Base-by-base conservation (phyloP, 2,329 filamentous ascomycete genomes). In the Huntiella bhutanensis region DNA sequence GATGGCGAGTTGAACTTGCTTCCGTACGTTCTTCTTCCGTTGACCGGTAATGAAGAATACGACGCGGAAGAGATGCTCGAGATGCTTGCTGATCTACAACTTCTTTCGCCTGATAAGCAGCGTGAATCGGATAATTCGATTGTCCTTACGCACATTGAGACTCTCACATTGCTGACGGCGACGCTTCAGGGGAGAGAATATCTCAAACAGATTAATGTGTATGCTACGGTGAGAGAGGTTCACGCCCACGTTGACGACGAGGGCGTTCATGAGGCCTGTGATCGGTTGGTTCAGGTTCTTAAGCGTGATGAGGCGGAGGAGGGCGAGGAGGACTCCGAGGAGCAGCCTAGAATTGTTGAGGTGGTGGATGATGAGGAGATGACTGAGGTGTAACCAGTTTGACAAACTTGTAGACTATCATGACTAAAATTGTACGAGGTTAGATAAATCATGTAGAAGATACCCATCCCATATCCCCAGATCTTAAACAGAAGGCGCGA, bases 11-110 rank as follows among this genome's bases (percentile, higher is more conserved):
- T 87, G 43, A 80, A 93, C 55, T 71, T 96, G 12, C 64, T 96
- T 4, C 87, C 88, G 0, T 96, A 96, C 60, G 67, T 96, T 12
- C 65, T 98, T 7, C 69, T 95, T 5, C 88, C 91, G 0, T 77
- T 96, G 41, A 88, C 81, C 55, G 88, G 88, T 0, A 77, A 73
- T 33, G 91, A 96, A 59, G 83, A 91, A 57, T 95, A 88, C 58
- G 70, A 79, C 13, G 82, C 87, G 33, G 85, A 95, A 42, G 91
- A 98, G 53, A 81, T 74, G 49, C 71, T 85, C 57, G 75, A 71
- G 35, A 93, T 98, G 85, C 69, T 93, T 8, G 78, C 86, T 0
- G 91, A 96, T 59, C 67, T 94, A 52, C 88, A 96, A 62, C 70
- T 96, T 0, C 69, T 96, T 8, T 81, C 86, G 0, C 82, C 86